Conservation (phyloP, 805 yeast genomes). For the Kluyveromyces dobzhanskii region DNA sequence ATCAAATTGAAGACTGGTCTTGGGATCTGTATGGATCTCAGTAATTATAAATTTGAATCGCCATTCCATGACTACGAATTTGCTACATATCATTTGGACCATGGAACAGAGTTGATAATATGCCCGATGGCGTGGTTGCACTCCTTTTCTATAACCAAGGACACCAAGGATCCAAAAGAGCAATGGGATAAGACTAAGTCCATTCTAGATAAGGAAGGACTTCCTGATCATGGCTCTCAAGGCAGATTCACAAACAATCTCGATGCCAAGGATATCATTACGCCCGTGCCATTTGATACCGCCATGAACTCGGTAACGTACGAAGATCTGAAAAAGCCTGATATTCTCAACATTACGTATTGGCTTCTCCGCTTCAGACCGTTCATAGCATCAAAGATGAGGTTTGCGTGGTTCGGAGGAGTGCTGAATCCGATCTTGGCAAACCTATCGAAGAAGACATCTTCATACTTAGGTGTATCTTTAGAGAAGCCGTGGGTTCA, state of each 20-base stretch:
- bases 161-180: conserved; percentile 10
- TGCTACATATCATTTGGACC: conserved; percentile 41
- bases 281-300: conserved; percentile 6
- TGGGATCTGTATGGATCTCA: conserved; percentile 93
- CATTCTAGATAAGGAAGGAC: conserved; percentile 8
- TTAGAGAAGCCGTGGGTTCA: conserved; percentile 21
- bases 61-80: conserved; percentile 73
- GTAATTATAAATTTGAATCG: conserved; percentile 76
- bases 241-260: conserved; percentile 17
- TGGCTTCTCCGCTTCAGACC: conserved; percentile 73
- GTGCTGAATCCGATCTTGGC: conserved; percentile 8
- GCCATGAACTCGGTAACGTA: conserved; percentile 9
- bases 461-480: conserved; percentile 19
- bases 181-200: conserved; percentile 8
- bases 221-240: conserved; percentile 23
- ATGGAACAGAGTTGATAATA: conserved; percentile 47
- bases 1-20: conserved; percentile 40
- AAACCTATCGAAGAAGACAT: conserved; percentile 9
- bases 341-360: conserved; percentile 48
- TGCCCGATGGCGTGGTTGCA: conserved; percentile 87
- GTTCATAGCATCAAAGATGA: conserved; percentile 34
- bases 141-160: conserved; percentile 33
- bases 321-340: conserved; percentile 32
- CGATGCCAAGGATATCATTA: conserved; percentile 10
- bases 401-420: conserved; percentile 15